phyloP scores from a whole-genome alignment of 148 eudicot species.

The Vaccinium myrtillus region DNA sequence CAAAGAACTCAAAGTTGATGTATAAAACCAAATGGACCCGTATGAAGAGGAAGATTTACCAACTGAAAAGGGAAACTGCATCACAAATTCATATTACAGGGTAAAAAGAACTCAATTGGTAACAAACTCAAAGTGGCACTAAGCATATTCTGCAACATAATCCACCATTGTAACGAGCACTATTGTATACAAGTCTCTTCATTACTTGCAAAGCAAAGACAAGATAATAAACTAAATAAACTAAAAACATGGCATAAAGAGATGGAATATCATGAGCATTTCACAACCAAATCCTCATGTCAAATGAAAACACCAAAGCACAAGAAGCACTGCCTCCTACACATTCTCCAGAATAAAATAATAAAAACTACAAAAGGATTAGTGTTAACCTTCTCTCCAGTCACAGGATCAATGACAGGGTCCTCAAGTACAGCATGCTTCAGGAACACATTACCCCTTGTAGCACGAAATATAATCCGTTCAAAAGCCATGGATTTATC shows the following conservation, averaged over 20 bases:
- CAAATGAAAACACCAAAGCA: neutral
- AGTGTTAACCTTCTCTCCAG: conserved; percentile 77
- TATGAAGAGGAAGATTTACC: neutral
- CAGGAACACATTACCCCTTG: conserved; percentile 90
- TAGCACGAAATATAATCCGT: conserved; percentile 96
- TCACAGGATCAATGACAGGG: conserved; percentile 79
- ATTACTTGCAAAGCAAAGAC: conserved; percentile 1
- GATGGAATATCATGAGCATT: neutral
- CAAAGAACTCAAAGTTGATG: neutral
- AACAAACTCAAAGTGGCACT: neutral
- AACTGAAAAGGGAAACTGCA: conserved; percentile 10
- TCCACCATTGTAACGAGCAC: neutral
- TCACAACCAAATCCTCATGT: neutral
- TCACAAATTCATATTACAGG: neutral
- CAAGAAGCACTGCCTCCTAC: neutral
- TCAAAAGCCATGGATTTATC: conserved; percentile 89
- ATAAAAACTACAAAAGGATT: conserved; percentile 3
- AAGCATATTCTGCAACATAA: neutral
- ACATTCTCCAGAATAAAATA: neutral
- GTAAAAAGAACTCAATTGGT: neutral
- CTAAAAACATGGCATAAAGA: no score
- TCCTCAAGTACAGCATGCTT: conserved; percentile 69
- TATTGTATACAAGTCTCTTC: conserved; percentile 1
- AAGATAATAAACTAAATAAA: neutral
- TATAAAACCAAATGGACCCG: neutral